These are phyloP conservation scores for Pyrenochaeta sp. DNA, from an alignment of 2,329 filamentous ascomycete genomes.

Conservation along the genomic window DNA sequence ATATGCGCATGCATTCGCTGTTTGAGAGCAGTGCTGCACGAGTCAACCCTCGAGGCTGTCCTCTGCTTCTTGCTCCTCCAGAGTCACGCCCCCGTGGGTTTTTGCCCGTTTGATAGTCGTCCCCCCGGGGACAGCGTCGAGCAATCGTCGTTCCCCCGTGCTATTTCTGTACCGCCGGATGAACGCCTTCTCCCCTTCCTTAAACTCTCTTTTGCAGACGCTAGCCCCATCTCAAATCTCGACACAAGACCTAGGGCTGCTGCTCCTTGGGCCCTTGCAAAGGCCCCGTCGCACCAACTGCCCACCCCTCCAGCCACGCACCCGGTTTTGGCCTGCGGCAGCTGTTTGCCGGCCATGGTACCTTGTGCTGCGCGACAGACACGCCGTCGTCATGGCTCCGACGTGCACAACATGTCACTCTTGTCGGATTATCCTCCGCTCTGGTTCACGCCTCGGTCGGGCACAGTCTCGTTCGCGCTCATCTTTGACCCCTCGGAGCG, in stretches of 20 bases:
- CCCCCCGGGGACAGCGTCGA: background rate
- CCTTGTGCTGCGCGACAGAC: conserved; percentile 31
- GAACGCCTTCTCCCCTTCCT: conserved; percentile 32
- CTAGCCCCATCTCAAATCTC: conserved; percentile 30
- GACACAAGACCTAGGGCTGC: conserved; percentile 27
- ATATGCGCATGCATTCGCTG: conserved; percentile 18
- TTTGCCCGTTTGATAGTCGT: conserved; percentile 25
- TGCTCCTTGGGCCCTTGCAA: conserved; percentile 40
- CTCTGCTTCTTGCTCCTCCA: conserved; percentile 13
- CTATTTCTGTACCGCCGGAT: conserved; percentile 36
- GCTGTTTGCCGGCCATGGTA: conserved; percentile 41
- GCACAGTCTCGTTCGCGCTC: conserved; percentile 23
- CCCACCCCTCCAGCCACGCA: conserved; percentile 38
- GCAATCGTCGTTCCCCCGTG: conserved; percentile 12
- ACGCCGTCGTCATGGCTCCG: conserved; percentile 39
- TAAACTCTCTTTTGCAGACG: conserved; percentile 35
- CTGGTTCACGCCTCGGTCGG: conserved; percentile 11
- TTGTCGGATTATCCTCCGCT: conserved; percentile 36
- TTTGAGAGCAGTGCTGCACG: conserved; percentile 32
- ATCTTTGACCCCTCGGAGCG: conserved; percentile 28
- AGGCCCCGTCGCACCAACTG: conserved; percentile 29
- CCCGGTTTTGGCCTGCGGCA: conserved; percentile 46
- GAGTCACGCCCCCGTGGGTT: conserved; percentile 27
- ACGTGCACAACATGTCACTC: conserved; percentile 33
- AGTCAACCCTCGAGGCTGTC: conserved; percentile 17